A percentile compares a stretch with the other conserved stretches of the same genome.
phyloP scores from a whole-genome alignment of 305 asterid genomes.

The Solanum hybrid region DNA sequence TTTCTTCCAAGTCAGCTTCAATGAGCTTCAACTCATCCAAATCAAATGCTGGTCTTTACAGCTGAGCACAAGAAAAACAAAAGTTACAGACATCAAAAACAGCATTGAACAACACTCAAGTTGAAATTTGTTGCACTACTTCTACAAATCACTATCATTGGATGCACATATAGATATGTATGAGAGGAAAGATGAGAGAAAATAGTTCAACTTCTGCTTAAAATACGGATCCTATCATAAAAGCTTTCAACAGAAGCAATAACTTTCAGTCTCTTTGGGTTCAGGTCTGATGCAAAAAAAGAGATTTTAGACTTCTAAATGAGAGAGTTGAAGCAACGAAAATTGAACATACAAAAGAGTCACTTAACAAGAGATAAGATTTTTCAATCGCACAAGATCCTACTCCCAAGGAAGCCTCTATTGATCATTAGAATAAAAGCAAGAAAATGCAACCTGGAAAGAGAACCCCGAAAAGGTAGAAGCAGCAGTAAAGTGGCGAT shows the following conservation, averaged over 20 bases:
- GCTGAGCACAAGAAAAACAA: neutral
- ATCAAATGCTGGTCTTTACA: neutral
- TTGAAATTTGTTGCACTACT: neutral
- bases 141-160: neutral
- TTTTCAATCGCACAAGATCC: neutral
- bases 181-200: neutral
- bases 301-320: neutral
- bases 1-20: neutral
- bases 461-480: neutral
- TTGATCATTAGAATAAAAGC: neutral
- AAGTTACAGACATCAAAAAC: neutral
- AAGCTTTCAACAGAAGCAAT: neutral
- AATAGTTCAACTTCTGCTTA: neutral
- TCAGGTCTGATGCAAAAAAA: neutral
- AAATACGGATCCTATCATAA: neutral
- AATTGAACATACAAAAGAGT: neutral
- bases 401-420: neutral
- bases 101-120: neutral
- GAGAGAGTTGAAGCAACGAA: neutral
- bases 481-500: neutral
- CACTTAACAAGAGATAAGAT: neutral
- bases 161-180: neutral
- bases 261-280: neutral
- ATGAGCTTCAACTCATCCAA: neutral
- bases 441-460: neutral